Evolutionary conservation across 1,284 basidiomycete genomes (phyloP).

Genomic region (Lignosus rhinocerotis): DNA sequence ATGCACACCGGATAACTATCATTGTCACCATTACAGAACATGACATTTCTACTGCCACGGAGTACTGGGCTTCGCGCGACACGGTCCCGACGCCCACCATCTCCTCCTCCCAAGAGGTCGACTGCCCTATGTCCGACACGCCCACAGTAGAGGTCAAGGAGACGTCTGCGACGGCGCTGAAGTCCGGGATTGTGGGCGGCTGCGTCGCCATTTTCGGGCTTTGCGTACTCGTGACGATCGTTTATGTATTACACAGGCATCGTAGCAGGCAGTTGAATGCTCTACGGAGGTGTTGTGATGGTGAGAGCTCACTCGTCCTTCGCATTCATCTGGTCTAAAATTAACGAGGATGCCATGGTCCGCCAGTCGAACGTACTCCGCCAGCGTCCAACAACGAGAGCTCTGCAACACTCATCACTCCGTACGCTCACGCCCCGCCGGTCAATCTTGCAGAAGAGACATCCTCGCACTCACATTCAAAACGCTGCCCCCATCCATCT

Average conservation of each 20-base stretch:
- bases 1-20: background rate
- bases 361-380: too few species aligned
- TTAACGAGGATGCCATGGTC: too few species aligned
- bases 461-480: too few species aligned
- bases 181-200: background rate
- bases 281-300: background rate
- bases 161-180: background rate
- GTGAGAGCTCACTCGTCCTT: background rate
- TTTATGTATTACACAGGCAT: background rate
- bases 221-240: background rate
- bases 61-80: background rate
- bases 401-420: too few species aligned
- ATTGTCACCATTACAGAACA: background rate
- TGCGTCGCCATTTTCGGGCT: background rate
- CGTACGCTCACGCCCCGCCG: too few species aligned
- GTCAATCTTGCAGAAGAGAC: too few species aligned
- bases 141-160: background rate
- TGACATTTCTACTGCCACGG: background rate
- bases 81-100: background rate
- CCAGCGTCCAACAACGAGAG: too few species aligned
- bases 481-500: too few species aligned
- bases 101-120: background rate
- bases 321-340: too few species aligned
- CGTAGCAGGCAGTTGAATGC: background rate
- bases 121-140: background rate